Conservation (phyloP, 2,329 filamentous ascomycete species). For the Paraphaeosphaeria sporulosa region DNA sequence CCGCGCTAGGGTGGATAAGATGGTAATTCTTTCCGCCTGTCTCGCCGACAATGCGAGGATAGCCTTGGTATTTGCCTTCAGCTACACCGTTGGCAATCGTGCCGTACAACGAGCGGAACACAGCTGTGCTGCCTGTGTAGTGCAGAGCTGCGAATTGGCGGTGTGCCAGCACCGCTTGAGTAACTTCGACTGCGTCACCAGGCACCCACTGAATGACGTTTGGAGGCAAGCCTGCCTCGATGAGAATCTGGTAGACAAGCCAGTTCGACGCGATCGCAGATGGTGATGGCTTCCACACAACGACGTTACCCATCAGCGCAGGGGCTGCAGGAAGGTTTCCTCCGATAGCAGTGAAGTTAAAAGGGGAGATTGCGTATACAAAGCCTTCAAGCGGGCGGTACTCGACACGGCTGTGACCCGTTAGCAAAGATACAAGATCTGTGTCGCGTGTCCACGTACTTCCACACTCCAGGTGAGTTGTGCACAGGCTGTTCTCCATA, state of each 20-base stretch:
- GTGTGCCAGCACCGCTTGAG: conserved; percentile 77
- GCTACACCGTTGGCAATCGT: conserved; percentile 83
- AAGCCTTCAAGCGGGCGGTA: conserved; percentile 92
- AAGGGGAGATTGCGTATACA: conserved; percentile 91
- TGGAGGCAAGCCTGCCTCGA: conserved; percentile 87
- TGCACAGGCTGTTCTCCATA: conserved; percentile 87
- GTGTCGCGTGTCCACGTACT: conserved; percentile 55
- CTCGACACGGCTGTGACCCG: conserved; percentile 70
- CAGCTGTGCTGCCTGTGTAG: conserved; percentile 90
- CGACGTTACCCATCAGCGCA: conserved; percentile 90
- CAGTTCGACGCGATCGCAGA: conserved; percentile 89
- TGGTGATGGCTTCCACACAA: conserved; percentile 96
- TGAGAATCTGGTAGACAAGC: conserved; percentile 86
- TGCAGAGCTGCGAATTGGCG: conserved; percentile 88
- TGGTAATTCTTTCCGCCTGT: conserved; percentile 96
- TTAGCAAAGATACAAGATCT: conserved; percentile 25
- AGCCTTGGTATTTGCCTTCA: conserved; percentile 81
- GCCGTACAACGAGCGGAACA: conserved; percentile 89
- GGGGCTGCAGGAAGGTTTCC: conserved; percentile 85
- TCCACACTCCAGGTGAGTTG: conserved; percentile 87
- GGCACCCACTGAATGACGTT: conserved; percentile 95
- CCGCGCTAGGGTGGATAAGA: conserved; percentile 77
- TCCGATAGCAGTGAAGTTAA: conserved; percentile 97
- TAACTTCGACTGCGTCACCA: conserved; percentile 85
- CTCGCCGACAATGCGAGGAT: conserved; percentile 89